A percentile compares a stretch with the other conserved stretches of the same genome.
These are phyloP conservation scores for Suillus occidentalis DNA, from an alignment of 768 basidiomycete species.

Conservation along the genomic window DNA sequence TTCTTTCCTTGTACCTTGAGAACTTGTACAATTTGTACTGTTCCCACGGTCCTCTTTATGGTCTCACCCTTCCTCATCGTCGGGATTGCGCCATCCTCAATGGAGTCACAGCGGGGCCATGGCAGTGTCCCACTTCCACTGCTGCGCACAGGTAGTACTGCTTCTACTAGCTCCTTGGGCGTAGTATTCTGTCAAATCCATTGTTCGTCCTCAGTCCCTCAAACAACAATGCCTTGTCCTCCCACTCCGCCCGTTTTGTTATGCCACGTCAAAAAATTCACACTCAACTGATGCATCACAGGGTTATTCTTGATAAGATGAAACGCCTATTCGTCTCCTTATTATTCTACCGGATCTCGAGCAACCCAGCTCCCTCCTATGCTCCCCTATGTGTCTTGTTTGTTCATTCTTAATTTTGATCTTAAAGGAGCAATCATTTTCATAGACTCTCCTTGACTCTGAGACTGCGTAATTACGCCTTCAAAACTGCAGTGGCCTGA, in stretches of 20 bases:
- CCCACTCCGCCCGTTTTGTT: constrained; percentile 6
- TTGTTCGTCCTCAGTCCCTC: background rate
- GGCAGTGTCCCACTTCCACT: background rate
- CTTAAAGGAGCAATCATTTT: background rate
- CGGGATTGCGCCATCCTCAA: background rate
- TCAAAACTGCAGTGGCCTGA: background rate
- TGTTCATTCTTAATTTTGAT: background rate
- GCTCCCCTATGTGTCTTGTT: background rate
- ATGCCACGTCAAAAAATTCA: constrained; percentile 6
- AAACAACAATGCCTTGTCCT: constrained; percentile 5
- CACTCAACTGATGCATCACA: constrained; percentile 8
- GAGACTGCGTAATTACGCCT: background rate
- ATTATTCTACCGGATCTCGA: constrained; percentile 4
- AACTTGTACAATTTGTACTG: background rate
- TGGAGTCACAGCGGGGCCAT: background rate
- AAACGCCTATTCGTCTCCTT: background rate
- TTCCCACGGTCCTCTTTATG: background rate
- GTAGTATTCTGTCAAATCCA: background rate
- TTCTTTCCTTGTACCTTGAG: background rate
- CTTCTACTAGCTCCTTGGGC: background rate
- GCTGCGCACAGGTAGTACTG: constrained; percentile 1
- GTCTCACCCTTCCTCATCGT: background rate
- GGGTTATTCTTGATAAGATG: background rate
- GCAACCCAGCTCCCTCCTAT: background rate
- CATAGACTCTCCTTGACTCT: background rate